phyloP scores from a whole-genome alignment of 139 green algal species.

The Chlorella sp. region DNA sequence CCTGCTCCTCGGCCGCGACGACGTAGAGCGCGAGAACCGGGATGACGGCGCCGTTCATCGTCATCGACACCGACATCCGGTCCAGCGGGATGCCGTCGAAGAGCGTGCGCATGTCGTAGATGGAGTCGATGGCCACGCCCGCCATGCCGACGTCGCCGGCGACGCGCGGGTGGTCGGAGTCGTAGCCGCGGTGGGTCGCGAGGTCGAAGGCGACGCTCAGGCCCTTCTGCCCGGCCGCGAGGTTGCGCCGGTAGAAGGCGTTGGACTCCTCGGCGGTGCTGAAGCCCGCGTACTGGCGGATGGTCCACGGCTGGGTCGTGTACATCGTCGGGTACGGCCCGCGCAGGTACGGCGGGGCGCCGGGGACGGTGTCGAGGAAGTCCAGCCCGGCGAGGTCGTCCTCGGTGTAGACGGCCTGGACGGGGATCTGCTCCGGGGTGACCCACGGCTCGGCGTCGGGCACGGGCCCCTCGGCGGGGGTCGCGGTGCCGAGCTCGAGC shows the following conservation, averaged over 20 bases:
- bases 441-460: too few species aligned
- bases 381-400: too few species aligned
- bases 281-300: conserved; percentile 72
- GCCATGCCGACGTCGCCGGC: conserved; percentile 71
- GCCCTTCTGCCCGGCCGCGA: conserved; percentile 60
- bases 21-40: conserved; percentile 62
- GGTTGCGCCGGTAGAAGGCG: conserved; percentile 17
- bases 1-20: conserved; percentile 59
- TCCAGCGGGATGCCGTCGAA: conserved; percentile 68
- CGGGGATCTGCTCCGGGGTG: too few species aligned
- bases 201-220: conserved; percentile 70
- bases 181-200: conserved; percentile 64
- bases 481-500: too few species aligned
- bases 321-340: conserved; percentile 67
- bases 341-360: conserved; percentile 53
- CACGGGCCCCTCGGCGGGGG: too few species aligned
- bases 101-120: conserved; percentile 71
- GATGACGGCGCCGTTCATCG: conserved; percentile 72
- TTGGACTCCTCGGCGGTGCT: conserved; percentile 73
- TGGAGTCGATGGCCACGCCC: conserved; percentile 59
- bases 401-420: too few species aligned
- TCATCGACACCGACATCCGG: conserved; percentile 64
- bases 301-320: conserved; percentile 60
- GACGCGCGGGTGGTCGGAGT: conserved; percentile 62
- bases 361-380: too few species aligned